Percentiles rank a stretch among this genome's conserved stretches.
Conservation (phyloP, 2,329 filamentous ascomycete genomes). For the Xylaria sp. region DNA sequence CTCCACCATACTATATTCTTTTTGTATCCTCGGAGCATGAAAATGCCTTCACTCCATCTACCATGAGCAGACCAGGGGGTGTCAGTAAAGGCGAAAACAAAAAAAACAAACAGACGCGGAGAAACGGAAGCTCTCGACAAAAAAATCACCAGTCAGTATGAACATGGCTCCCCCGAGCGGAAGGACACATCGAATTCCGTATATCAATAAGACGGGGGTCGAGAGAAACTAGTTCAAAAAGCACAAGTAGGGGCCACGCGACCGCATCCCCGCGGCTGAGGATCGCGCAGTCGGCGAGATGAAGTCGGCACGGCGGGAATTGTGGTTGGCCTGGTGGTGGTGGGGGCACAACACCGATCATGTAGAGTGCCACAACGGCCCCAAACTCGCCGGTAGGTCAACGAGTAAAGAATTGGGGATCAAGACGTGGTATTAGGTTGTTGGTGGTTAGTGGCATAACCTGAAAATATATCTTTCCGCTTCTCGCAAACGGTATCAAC, state of each 20-base stretch:
- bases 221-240: slow-evolving; percentile 22
- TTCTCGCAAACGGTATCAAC: slow-evolving; percentile 20
- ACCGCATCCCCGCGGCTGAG: slow-evolving; percentile 2
- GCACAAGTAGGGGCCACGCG: slow-evolving; percentile 11
- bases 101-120: slow-evolving; percentile 26
- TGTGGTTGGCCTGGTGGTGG: not conserved
- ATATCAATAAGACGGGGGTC: slow-evolving; percentile 16
- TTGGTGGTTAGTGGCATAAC: slow-evolving; percentile 24
- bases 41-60: slow-evolving; percentile 33
- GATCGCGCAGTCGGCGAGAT: slow-evolving; percentile 10
- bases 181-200: slow-evolving; percentile 22
- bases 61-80: slow-evolving; percentile 29
- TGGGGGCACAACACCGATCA: slow-evolving; percentile 4
- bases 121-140: slow-evolving; percentile 23
- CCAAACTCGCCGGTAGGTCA: slow-evolving; percentile 4
- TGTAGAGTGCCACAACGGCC: slow-evolving; percentile 7
- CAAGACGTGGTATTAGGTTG: slow-evolving; percentile 27
- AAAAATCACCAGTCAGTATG: slow-evolving; percentile 29
- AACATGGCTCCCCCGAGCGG: slow-evolving; percentile 25
- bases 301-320: not conserved
- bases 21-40: slow-evolving; percentile 27
- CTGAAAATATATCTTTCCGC: slow-evolving; percentile 24
- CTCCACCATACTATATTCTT: slow-evolving; percentile 23
- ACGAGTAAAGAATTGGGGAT: slow-evolving; percentile 15
- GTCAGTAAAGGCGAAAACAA: slow-evolving; percentile 28